phyloP scores from a whole-genome alignment of 1,284 basidiomycete species.

The Paramarasmius palmivorus region DNA sequence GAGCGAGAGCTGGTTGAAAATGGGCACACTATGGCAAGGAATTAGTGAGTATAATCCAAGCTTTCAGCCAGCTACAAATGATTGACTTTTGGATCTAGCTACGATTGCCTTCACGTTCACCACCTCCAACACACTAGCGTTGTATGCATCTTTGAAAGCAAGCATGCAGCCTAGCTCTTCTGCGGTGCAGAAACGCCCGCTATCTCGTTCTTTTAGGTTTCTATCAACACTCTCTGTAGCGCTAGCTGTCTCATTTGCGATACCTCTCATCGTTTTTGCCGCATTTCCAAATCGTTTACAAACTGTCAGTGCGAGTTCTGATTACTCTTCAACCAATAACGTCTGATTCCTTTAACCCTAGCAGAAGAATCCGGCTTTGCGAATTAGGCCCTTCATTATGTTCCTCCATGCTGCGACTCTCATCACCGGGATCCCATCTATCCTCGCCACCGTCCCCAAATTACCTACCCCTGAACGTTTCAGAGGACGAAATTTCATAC shows the following conservation, averaged over 20 bases:
- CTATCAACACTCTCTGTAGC: conserved; percentile 53
- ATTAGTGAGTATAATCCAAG: conserved; percentile 48
- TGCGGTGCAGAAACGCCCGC: conserved; percentile 42
- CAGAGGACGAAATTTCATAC: conserved; percentile 43
- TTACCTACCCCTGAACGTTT: conserved; percentile 45
- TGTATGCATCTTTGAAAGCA: conserved; percentile 61
- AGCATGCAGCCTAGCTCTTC: conserved; percentile 32
- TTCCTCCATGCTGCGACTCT: conserved; percentile 54
- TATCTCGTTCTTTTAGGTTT: conserved; percentile 55
- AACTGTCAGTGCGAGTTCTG: conserved; percentile 32
- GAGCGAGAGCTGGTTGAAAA: conserved; percentile 36
- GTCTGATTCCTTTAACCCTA: conserved; percentile 21
- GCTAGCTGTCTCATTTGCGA: conserved; percentile 47
- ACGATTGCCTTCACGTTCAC: conserved; percentile 63
- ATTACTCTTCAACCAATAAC: conserved; percentile 3
- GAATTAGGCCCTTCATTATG: conserved; percentile 34
- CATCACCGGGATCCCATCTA: conserved; percentile 55
- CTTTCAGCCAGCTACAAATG: not conserved
- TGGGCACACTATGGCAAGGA: conserved; percentile 61
- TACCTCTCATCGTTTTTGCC: conserved; percentile 60
- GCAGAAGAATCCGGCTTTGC: conserved; percentile 27
- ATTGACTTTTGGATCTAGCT: conserved; percentile 37
- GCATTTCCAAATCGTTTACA: conserved; percentile 43
- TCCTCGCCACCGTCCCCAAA: conserved; percentile 55
- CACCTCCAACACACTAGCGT: conserved; percentile 60